These are phyloP conservation scores for Sporothrix protearum DNA, from an alignment of 2,329 filamentous ascomycete species.

Conservation along the genomic window DNA sequence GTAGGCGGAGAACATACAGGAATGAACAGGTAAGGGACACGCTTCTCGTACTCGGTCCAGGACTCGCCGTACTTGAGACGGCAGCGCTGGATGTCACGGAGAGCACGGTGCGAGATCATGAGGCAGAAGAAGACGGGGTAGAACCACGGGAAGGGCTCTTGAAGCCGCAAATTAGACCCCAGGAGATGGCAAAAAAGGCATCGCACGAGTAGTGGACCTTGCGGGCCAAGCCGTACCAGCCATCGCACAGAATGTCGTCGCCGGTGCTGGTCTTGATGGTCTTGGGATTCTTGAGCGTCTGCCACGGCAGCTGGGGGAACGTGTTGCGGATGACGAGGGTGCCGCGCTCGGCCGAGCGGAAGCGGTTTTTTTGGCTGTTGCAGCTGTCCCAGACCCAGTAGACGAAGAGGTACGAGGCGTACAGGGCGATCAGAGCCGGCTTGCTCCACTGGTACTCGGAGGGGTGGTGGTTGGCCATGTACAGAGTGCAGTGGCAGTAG, in stretches of 20 bases:
- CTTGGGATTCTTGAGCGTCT: constrained; percentile 67
- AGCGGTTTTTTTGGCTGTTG: constrained; percentile 82
- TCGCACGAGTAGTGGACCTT: constrained; percentile 82
- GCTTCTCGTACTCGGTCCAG: constrained; percentile 32
- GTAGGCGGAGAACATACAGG: constrained; percentile 43
- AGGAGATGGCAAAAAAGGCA: constrained; percentile 70
- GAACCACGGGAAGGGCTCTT: constrained; percentile 80
- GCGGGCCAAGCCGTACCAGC: constrained; percentile 72
- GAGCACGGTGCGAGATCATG: constrained; percentile 79
- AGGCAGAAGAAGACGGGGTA: constrained; percentile 77
- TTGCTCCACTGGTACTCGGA: constrained; percentile 65
- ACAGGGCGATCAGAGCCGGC: constrained; percentile 58
- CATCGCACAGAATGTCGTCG: constrained; percentile 68
- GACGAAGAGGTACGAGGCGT: constrained; percentile 63
- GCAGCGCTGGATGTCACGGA: constrained; percentile 73
- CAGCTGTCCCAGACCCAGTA: constrained; percentile 84
- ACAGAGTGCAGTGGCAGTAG: constrained; percentile 82
- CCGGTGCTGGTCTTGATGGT: constrained; percentile 66
- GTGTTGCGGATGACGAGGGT: constrained; percentile 61
- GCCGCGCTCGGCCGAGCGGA: constrained; percentile 67
- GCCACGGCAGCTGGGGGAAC: constrained; percentile 79
- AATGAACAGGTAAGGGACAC: constrained; percentile 36
- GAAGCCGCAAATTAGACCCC: constrained; percentile 81
- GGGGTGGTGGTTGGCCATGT: constrained; percentile 70
- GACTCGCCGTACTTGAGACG: constrained; percentile 64